These are phyloP conservation scores for Carex arenaria DNA, from an alignment of 202 grass and related monocot species.

Conservation along the genomic window DNA sequence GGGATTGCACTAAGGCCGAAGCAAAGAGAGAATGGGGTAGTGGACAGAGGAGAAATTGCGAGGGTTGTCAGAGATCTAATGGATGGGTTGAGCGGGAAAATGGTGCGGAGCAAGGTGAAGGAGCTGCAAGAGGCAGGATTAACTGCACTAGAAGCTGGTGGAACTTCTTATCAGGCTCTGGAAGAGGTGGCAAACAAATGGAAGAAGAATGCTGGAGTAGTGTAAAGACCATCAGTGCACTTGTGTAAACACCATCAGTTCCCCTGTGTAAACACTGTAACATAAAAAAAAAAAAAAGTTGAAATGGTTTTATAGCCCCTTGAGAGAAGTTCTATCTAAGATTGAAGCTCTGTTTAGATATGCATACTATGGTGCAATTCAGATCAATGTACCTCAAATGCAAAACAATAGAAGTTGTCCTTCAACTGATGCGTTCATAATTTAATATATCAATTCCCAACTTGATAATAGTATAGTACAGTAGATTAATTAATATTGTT, in stretches of 20 bases:
- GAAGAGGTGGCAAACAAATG: not conserved
- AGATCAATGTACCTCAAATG: too few relatives aligned
- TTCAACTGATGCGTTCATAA: too few relatives aligned
- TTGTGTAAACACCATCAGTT: not conserved
- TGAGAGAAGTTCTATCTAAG: too few relatives aligned
- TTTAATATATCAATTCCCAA: too few relatives aligned
- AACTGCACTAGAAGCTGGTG: not conserved
- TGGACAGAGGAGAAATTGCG: slow-evolving; percentile 21
- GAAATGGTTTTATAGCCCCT: too few relatives aligned
- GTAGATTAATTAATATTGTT: too few relatives aligned
- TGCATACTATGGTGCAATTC: too few relatives aligned
- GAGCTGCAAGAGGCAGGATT: not conserved
- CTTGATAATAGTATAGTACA: too few relatives aligned
- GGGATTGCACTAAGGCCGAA: slow-evolving; percentile 2
- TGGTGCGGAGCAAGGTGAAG: not conserved
- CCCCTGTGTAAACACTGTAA: not conserved
- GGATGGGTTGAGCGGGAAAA: not conserved
- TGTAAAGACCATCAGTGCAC: not conserved
- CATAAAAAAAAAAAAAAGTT: too few relatives aligned
- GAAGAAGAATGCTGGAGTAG: not conserved
- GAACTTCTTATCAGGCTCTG: not conserved
- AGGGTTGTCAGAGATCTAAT: not conserved
- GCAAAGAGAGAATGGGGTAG: not conserved
- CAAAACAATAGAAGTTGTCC: too few relatives aligned
- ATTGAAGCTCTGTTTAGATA: too few relatives aligned